Conservation (phyloP, 1,284 basidiomycete species). For the Sutorius eximius region DNA sequence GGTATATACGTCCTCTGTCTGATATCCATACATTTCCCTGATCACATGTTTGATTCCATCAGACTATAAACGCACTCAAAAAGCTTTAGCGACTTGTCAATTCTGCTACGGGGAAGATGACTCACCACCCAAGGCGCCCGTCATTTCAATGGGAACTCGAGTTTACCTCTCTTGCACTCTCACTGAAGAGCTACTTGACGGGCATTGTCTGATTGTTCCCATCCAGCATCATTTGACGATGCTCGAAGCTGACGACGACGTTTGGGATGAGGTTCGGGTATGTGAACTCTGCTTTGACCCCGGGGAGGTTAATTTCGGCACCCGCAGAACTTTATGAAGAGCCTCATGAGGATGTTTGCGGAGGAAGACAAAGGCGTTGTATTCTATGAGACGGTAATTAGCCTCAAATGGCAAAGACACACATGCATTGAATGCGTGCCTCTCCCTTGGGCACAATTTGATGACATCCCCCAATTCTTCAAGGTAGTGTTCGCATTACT, state of each 20-base stretch:
- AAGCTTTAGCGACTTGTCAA: constrained; percentile 82
- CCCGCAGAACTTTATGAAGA: constrained; percentile 96
- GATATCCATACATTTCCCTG: not conserved
- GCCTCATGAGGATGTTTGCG: constrained; percentile 91
- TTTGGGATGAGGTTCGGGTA: constrained; percentile 95
- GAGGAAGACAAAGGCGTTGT: constrained; percentile 87
- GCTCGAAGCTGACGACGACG: constrained; percentile 95
- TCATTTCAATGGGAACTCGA: constrained; percentile 88
- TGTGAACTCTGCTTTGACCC: constrained; percentile 26
- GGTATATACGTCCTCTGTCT: constrained; percentile 48
- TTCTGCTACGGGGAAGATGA: constrained; percentile 91
- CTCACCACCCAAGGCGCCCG: constrained; percentile 77
- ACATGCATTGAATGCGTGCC: constrained; percentile 93
- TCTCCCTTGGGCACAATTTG: constrained; percentile 81
- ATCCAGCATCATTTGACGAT: constrained; percentile 91
- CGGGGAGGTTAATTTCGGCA: not conserved
- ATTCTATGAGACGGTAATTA: constrained; percentile 92
- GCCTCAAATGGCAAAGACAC: constrained; percentile 85
- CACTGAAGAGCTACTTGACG: constrained; percentile 82
- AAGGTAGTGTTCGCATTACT: constrained; percentile 49
- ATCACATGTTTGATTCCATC: not conserved
- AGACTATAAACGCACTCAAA: constrained; percentile 96
- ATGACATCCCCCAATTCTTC: constrained; percentile 91
- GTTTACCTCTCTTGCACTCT: constrained; percentile 87
- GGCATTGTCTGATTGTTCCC: constrained; percentile 94